Base-by-base conservation (phyloP, 2,329 filamentous ascomycete species). In the Ophiocordyceps camponoti-floridani region DNA sequence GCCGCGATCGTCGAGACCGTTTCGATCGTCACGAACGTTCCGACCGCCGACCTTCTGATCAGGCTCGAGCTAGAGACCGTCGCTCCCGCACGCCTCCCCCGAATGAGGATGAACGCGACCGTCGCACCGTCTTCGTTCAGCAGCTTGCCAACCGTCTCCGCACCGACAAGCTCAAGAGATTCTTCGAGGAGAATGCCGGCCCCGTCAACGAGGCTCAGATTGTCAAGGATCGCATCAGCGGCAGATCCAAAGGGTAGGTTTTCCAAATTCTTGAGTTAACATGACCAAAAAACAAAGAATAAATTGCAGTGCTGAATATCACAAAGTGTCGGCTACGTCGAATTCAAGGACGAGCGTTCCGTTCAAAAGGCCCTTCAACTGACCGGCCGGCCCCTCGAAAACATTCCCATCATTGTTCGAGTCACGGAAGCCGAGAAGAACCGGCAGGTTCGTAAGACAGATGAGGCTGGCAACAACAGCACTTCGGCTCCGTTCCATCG, bases 391-490 rank as follows among this genome's bases (percentile, higher is more conserved):
- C 94, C 91, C 68, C 82, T 98, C 66, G 72, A 94, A 82, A 88
- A 87, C 73, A 95, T 98, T 53, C 91, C 91, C 47, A 93, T 98
- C 62, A 98, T 98, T 57, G 93, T 89, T 45, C 89, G 96, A 66
- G 79, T 94, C 62, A 96, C 91, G 56, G 91, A 98, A 72, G 93
- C 91, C 61, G 93, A 98, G 65, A 98, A 98, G 73, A 98, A 98
- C 61, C 87, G 91, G 55, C 89, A 94, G 70, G 86, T 87, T 51
- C 86, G 89, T 53, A 89, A 77, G 51, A 76, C 84, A 44, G 84
- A 91, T 54, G 68, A 74, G 44, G 72, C 73, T 52, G 78, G 73
- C 52, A 69, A 67, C 47, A 77, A 85, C 48, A 88, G 88, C 49
- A 88, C 88, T 60, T 82, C 84, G 49, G 82, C 94, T 47, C 91